Conservation (phyloP, 2,329 filamentous ascomycete species). For the Monosporascus cannonballus region DNA sequence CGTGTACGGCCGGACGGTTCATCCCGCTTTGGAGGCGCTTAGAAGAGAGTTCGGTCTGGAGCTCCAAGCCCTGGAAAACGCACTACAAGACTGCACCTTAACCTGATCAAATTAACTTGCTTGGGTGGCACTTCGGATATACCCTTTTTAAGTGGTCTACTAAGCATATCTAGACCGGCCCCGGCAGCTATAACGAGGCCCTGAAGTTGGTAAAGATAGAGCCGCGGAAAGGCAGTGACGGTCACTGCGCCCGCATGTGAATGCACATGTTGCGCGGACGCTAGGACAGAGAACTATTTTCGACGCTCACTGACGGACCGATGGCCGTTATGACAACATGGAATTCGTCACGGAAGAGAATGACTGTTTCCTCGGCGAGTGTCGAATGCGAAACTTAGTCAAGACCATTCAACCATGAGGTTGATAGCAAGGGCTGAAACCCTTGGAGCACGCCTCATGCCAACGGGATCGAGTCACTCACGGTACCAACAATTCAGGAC, state of each 20-base stretch:
- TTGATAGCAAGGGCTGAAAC: background rate
- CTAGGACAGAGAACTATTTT: slow-evolving; percentile 45
- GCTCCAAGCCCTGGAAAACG: slow-evolving; percentile 48
- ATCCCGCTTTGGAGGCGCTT: slow-evolving; percentile 32
- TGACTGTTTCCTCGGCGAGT: slow-evolving; percentile 23
- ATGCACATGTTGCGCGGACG: slow-evolving; percentile 40
- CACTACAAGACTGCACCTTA: slow-evolving; percentile 47
- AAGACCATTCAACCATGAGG: slow-evolving; percentile 7
- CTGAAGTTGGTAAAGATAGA: slow-evolving; percentile 36
- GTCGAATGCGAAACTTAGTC: slow-evolving; percentile 11
- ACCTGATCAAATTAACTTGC: slow-evolving; percentile 40
- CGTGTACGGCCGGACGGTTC: slow-evolving; percentile 45
- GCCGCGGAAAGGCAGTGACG: slow-evolving; percentile 42
- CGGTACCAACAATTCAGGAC: slow-evolving; percentile 5
- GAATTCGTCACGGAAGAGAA: slow-evolving; percentile 32
- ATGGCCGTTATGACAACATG: slow-evolving; percentile 44
- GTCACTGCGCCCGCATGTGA: slow-evolving; percentile 50
- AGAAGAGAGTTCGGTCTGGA: slow-evolving; percentile 30
- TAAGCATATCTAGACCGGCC: slow-evolving; percentile 44
- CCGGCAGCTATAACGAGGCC: slow-evolving; percentile 38
- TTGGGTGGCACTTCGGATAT: slow-evolving; percentile 38
- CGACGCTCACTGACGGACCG: slow-evolving; percentile 44
- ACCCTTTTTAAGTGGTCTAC: slow-evolving; percentile 45
- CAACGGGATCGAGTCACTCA: background rate
- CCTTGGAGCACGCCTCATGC: background rate